These are phyloP conservation scores for Fraxinus floribunda DNA, from an alignment of 305 asterid species.

Conservation along the genomic window DNA sequence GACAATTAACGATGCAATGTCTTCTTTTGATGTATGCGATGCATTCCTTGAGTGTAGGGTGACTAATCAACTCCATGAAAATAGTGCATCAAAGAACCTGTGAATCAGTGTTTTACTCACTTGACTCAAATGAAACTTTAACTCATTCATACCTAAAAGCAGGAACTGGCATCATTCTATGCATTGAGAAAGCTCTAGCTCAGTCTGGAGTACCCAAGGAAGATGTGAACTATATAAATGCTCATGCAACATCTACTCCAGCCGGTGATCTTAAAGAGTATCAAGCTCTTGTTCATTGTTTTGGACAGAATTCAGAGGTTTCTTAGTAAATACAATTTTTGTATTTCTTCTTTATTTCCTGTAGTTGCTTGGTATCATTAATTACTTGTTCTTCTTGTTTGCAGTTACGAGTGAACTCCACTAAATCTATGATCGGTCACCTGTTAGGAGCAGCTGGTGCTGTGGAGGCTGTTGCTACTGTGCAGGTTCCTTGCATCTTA, in stretches of 20 bases:
- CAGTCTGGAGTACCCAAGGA: conserved; percentile 78
- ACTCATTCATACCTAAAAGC: conserved; percentile 25
- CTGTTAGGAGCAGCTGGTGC: conserved; percentile 94
- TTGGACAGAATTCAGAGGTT: conserved; percentile 50
- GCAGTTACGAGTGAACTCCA: conserved; percentile 83
- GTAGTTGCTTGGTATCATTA: conserved; percentile 16
- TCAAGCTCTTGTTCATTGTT: conserved; percentile 46
- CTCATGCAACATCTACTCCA: conserved; percentile 54
- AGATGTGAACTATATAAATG: conserved; percentile 59
- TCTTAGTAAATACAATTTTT: conserved; percentile 10
- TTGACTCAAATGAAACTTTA: neutral
- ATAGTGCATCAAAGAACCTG: conserved; percentile 23
- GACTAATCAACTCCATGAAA: neutral
- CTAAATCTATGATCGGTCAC: conserved; percentile 92
- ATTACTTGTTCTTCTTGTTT: conserved; percentile 22
- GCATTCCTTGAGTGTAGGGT: neutral
- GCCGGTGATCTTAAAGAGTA: conserved; percentile 54
- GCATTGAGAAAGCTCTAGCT: conserved; percentile 87
- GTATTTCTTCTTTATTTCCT: neutral
- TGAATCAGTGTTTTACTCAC: neutral
- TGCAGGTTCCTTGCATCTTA: conserved; percentile 54
- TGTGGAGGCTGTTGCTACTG: conserved; percentile 90
- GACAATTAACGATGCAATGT: neutral
- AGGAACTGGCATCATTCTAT: conserved; percentile 78
- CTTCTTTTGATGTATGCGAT: neutral